These are phyloP conservation scores for Tritrichomonas musculus DNA, from an alignment of 208 protist genomes.

Conservation along the genomic window DNA sequence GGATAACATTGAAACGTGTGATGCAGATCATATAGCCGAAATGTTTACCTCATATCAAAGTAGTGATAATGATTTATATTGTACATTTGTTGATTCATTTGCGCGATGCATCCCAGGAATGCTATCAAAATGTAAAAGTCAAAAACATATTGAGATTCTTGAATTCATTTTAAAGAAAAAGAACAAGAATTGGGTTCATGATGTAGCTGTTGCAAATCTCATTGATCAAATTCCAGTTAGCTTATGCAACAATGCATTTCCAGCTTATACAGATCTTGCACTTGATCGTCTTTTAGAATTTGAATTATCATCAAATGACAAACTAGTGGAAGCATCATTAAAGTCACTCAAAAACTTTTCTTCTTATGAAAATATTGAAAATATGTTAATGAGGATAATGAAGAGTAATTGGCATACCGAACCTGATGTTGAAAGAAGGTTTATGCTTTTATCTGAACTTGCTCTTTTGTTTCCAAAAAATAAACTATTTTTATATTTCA, in stretches of 20 bases:
- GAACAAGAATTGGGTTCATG: constrained; percentile 28
- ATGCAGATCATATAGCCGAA: background rate
- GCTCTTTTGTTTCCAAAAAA: background rate
- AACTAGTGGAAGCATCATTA: background rate
- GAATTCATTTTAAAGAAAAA: background rate
- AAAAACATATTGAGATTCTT: background rate
- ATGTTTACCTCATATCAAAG: background rate
- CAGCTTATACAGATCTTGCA: background rate
- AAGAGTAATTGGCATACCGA: background rate
- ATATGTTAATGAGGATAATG: background rate
- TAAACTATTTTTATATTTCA: background rate
- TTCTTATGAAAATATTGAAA: background rate
- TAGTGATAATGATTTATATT: constrained; percentile 26
- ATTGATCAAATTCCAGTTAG: background rate
- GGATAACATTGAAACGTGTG: background rate
- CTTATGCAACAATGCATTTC: background rate
- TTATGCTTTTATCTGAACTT: background rate
- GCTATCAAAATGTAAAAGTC: background rate
- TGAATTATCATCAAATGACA: background rate
- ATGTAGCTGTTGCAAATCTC: background rate
- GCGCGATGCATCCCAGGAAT: background rate
- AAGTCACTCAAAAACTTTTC: background rate
- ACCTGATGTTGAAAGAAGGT: background rate
- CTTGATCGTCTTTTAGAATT: background rate
- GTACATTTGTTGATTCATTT: background rate